Conservation (phyloP, 2,329 filamentous ascomycete genomes). For the Chrysoporthe deuterocubensis region DNA sequence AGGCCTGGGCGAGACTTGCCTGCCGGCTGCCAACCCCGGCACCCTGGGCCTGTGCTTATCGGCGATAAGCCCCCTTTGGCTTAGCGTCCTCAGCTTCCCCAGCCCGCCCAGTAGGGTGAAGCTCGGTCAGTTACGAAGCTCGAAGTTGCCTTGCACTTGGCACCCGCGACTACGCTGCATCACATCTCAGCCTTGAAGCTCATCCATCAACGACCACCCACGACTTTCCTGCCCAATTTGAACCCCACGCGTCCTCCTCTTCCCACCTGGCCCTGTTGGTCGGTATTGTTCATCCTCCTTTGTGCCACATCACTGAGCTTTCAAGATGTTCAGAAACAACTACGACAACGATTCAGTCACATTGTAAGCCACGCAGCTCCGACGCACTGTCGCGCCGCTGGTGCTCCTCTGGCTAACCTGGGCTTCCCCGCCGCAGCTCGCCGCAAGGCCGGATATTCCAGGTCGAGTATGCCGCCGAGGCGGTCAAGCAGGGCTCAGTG, state of each 20-base stretch:
- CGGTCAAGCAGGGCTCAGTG: slow-evolving; percentile 98
- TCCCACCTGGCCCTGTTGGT: not conserved
- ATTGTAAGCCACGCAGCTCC: slow-evolving; percentile 68
- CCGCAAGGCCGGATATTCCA: slow-evolving; percentile 99
- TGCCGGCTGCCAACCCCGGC: slow-evolving; percentile 10
- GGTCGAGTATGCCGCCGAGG: slow-evolving; percentile 98
- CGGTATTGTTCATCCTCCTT: not conserved
- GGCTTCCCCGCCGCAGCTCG: slow-evolving; percentile 64
- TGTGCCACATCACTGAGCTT: slow-evolving; percentile 22
- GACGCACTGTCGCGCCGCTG: slow-evolving; percentile 29
- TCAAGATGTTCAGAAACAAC: slow-evolving; percentile 97
- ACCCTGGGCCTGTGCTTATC: slow-evolving; percentile 15
- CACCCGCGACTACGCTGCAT: slow-evolving; percentile 24
- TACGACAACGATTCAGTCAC: slow-evolving; percentile 99
- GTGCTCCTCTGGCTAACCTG: slow-evolving; percentile 35
- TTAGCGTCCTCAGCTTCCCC: slow-evolving; percentile 10
- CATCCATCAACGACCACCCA: slow-evolving; percentile 12
- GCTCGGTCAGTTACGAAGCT: slow-evolving; percentile 33
- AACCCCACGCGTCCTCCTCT: not conserved
- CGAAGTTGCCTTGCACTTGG: slow-evolving; percentile 33
- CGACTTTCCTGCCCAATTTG: slow-evolving; percentile 9
- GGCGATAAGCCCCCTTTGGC: slow-evolving; percentile 24
- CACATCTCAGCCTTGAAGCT: slow-evolving; percentile 25
- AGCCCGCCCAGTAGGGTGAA: slow-evolving; percentile 11
- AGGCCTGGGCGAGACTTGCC: not conserved